These are phyloP conservation scores for Akebia trifoliata DNA, from an alignment of 164 flowering plant genomes.

Conservation along the genomic window DNA sequence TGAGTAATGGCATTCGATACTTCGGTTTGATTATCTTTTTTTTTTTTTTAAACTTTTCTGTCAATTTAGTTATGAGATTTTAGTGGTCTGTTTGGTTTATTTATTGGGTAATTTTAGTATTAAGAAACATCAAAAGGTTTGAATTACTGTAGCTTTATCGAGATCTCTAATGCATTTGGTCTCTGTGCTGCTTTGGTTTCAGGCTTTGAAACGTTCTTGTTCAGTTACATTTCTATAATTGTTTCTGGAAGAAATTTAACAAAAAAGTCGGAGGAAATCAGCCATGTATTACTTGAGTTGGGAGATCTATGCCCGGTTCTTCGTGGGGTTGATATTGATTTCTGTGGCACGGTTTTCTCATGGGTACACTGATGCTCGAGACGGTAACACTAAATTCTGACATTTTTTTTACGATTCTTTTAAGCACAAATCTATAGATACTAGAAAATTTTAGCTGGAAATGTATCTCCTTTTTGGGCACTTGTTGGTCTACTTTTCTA, in stretches of 20 bases:
- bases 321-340: slow-evolving; percentile 10
- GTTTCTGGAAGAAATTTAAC: neutral
- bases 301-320: slow-evolving; percentile 4
- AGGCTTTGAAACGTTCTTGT: neutral
- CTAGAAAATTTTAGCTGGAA: neutral
- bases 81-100: too few species aligned
- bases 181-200: neutral
- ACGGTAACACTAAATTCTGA: slow-evolving; percentile 18
- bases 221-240: neutral
- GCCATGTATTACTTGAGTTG: slow-evolving; percentile 5
- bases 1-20: too few species aligned
- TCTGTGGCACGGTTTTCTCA: slow-evolving; percentile 3
- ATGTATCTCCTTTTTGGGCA: neutral
- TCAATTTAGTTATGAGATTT: too few species aligned
- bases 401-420: neutral
- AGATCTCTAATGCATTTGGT: neutral
- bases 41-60: too few species aligned
- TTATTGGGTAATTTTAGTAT: too few species aligned
- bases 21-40: too few species aligned
- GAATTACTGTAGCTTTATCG: too few species aligned
- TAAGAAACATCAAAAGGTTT: too few species aligned
- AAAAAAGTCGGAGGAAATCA: neutral
- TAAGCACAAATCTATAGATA: neutral
- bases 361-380: slow-evolving; percentile 19
- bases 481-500: too few species aligned